Evolutionary conservation across 768 basidiomycete species (phyloP).

Genomic region (Suillus sp.): DNA sequence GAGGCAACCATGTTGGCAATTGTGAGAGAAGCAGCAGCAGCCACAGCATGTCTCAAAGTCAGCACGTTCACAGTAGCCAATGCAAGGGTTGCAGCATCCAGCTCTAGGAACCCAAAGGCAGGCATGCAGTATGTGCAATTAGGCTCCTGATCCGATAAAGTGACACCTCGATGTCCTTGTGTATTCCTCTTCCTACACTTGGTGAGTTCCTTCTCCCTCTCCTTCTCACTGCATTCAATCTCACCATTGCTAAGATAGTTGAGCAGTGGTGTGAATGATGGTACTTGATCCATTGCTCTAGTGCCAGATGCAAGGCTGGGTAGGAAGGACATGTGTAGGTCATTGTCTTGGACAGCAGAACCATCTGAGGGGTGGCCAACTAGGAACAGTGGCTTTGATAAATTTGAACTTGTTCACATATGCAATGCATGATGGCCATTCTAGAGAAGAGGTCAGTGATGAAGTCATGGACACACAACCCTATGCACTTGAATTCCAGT

Average conservation of each 20-base stretch:
- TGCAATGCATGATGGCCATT: slow-evolving; percentile 92
- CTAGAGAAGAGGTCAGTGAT: slow-evolving; percentile 39
- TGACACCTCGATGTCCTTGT: slow-evolving; percentile 74
- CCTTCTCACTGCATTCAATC: slow-evolving; percentile 85
- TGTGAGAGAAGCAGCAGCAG: slow-evolving; percentile 76
- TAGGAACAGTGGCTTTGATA: slow-evolving; percentile 85
- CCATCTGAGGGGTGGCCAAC: slow-evolving; percentile 87
- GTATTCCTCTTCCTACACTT: slow-evolving; percentile 84
- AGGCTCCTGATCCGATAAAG: slow-evolving; percentile 90
- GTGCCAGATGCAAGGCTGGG: slow-evolving; percentile 76
- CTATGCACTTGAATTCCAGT: not conserved
- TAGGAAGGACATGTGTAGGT: slow-evolving; percentile 86
- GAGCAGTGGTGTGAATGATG: slow-evolving; percentile 82
- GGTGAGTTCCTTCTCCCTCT: slow-evolving; percentile 89
- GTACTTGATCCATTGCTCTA: slow-evolving; percentile 76
- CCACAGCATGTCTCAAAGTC: slow-evolving; percentile 78
- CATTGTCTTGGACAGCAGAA: slow-evolving; percentile 79
- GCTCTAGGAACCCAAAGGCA: slow-evolving; percentile 80
- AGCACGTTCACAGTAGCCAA: slow-evolving; percentile 67
- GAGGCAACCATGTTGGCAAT: slow-evolving; percentile 92
- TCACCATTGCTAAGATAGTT: slow-evolving; percentile 88
- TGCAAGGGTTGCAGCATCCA: slow-evolving; percentile 71
- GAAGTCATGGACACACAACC: too few relatives aligned
- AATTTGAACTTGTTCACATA: slow-evolving; percentile 91
- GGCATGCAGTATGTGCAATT: slow-evolving; percentile 90